Evolutionary conservation across 148 eudicot genomes (phyloP).

Genomic region (Arbutus unedo): DNA sequence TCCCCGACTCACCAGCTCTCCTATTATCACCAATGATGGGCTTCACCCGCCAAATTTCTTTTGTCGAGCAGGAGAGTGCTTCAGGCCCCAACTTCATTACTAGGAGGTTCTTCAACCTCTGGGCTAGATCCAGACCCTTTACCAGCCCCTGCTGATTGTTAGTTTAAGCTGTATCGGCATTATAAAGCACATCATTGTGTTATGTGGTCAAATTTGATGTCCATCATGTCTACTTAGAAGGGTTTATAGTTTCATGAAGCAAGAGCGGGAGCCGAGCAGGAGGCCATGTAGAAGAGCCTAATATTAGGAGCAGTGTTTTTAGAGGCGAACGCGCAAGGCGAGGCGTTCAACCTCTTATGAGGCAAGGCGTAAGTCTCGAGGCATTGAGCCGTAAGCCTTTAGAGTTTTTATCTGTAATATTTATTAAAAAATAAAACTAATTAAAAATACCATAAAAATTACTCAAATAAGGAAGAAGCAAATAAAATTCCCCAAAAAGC

Average conservation of each 20-base stretch:
- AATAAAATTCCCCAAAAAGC: too few relatives aligned
- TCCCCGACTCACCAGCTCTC: neutral
- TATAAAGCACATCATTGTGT: neutral
- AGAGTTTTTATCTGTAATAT: too few relatives aligned
- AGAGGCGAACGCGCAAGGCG: too few relatives aligned
- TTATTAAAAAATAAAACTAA: too few relatives aligned
- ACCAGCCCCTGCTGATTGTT: neutral
- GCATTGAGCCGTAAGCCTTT: too few relatives aligned
- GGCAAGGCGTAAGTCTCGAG: too few relatives aligned
- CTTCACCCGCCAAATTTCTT: neutral
- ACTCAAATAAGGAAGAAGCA: too few relatives aligned
- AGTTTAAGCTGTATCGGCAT: neutral
- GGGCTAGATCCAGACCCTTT: neutral
- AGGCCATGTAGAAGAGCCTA: neutral
- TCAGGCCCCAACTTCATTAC: neutral
- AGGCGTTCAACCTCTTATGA: too few relatives aligned
- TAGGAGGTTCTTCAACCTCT: neutral
- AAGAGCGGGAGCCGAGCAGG: neutral
- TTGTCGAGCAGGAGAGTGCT: neutral
- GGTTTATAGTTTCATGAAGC: neutral
- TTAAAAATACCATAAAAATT: too few relatives aligned
- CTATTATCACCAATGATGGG: neutral
- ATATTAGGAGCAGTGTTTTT: neutral
- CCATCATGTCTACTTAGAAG: neutral
- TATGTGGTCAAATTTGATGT: neutral